Evolutionary conservation across 2,329 filamentous ascomycete species (phyloP), one percentile per base, ranked within the genome.

Genomic region (Zymoseptoria tritici): DNA sequence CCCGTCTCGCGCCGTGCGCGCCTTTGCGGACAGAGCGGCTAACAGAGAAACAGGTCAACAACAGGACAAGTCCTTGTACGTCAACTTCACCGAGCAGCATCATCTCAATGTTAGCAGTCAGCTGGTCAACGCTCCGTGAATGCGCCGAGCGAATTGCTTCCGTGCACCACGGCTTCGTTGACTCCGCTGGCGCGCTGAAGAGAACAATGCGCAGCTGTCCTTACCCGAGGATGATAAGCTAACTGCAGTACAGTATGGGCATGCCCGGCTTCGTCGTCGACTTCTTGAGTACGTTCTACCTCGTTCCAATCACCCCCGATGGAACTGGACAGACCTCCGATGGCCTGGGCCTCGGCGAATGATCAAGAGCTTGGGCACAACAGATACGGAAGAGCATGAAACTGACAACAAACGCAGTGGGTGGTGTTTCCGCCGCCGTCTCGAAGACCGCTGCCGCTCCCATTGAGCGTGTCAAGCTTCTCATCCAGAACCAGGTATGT

Each of bases 401-500:
- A 75, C 80, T 82, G 75, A 82, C 75, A 57, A 58, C 62, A 68
- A 72, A 71, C 68, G 76, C 73, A 96, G 91, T 99, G 94, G 94
- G 94, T 89, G 94, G 94, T 97, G 89, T 99, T 73, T 97, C 94
- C 77, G 94, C 94, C 81, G 94, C 94, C 81, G 92, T 99, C 88
- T 99, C 94, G 79, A 99, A 99, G 91, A 99, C 94, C 73, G 94
- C 94, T 77, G 94, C 94, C 78, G 94, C 94, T 83, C 94, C 94
- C 82, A 99, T 99, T 75, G 94, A 99, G 92, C 94, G 94, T 91
- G 89, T 99, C 83, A 99, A 99, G 92, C 94, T 99, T 78, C 90
- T 99, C 77, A 95, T 99, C 84, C 94, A 99, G 87, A 99, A 99
- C 85, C 94, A 99, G 89, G 92, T 96, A 86, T 71, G 91, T 84